Percentiles rank a stretch among this genome's conserved stretches.
Evolutionary conservation across 2,329 filamentous ascomycete genomes (phyloP).

Genomic region (Passalora sequoiae): DNA sequence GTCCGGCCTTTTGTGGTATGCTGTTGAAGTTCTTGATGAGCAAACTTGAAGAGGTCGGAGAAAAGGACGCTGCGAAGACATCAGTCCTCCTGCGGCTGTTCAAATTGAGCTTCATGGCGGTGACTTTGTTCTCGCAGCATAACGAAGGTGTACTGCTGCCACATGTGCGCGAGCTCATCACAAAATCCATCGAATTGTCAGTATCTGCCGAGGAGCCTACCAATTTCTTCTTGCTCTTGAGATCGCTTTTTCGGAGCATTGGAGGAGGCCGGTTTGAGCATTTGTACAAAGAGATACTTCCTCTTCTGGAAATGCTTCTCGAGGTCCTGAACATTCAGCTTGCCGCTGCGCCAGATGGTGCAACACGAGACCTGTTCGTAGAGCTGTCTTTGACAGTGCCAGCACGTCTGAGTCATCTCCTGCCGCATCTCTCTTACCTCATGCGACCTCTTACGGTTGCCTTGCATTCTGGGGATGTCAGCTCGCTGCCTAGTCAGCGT

Average conservation of each 20-base stretch:
- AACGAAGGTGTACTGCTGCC: slow-evolving; percentile 95
- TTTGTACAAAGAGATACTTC: slow-evolving; percentile 95
- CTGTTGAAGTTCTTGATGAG: slow-evolving; percentile 96
- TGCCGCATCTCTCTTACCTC: slow-evolving; percentile 91
- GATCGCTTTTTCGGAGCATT: slow-evolving; percentile 92
- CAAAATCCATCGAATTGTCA: slow-evolving; percentile 91
- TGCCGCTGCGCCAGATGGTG: slow-evolving; percentile 80
- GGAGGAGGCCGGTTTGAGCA: slow-evolving; percentile 96
- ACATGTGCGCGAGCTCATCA: slow-evolving; percentile 95
- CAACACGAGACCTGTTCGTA: slow-evolving; percentile 91
- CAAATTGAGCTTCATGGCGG: slow-evolving; percentile 98
- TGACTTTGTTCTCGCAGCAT: slow-evolving; percentile 87
- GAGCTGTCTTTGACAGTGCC: slow-evolving; percentile 95
- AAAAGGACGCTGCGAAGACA: slow-evolving; percentile 83
- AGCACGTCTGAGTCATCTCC: slow-evolving; percentile 83
- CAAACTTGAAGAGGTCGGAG: slow-evolving; percentile 89
- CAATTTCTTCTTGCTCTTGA: slow-evolving; percentile 93
- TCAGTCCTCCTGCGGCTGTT: slow-evolving; percentile 90
- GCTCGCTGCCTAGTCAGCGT: slow-evolving; percentile 41
- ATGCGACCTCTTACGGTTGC: slow-evolving; percentile 98
- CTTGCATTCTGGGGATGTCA: slow-evolving; percentile 63
- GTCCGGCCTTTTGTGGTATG: slow-evolving; percentile 97
- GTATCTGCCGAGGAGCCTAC: slow-evolving; percentile 95
- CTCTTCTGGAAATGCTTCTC: slow-evolving; percentile 91
- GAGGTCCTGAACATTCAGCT: slow-evolving; percentile 95